These are phyloP conservation scores for Poa pratensis DNA, from an alignment of 176 grass and related monocot species.

Conservation along the genomic window DNA sequence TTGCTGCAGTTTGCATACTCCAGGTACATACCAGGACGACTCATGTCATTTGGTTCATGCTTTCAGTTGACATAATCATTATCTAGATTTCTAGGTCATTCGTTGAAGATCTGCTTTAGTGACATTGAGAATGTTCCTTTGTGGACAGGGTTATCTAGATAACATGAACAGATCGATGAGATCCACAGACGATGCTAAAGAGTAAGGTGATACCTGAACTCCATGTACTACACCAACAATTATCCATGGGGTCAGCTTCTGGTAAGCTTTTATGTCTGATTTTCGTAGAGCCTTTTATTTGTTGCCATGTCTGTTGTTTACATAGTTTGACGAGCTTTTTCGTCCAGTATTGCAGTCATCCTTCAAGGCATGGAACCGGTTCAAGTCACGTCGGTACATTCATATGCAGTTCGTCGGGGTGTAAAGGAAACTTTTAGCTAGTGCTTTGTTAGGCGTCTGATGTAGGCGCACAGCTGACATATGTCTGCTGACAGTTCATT, in stretches of 20 bases:
- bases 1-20: constrained; percentile 91
- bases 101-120: constrained; percentile 16
- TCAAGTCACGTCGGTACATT: background rate
- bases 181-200: constrained; percentile 41
- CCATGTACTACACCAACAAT: constrained; percentile 10
- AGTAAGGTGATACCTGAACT: constrained; percentile 28
- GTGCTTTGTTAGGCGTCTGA: background rate
- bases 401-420: background rate
- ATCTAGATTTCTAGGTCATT: constrained; percentile 17
- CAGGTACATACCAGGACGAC: constrained; percentile 51
- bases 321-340: background rate
- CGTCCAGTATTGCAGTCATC: background rate
- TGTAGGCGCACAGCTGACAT: background rate
- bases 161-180: constrained; percentile 70
- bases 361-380: background rate
- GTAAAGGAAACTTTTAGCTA: background rate
- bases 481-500: background rate
- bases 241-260: constrained; percentile 7
- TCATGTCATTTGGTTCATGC: background rate
- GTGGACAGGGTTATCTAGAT: constrained; percentile 67
- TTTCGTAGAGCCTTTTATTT: background rate
- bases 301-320: background rate
- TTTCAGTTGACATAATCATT: constrained; percentile 21
- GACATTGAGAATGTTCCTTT: constrained; percentile 23
- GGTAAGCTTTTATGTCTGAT: background rate